Evolutionary conservation across 495 filamentous ascomycete species (phyloP), one percentile per base, ranked within the genome.

Genomic region (Lentithecium fluviatile): DNA sequence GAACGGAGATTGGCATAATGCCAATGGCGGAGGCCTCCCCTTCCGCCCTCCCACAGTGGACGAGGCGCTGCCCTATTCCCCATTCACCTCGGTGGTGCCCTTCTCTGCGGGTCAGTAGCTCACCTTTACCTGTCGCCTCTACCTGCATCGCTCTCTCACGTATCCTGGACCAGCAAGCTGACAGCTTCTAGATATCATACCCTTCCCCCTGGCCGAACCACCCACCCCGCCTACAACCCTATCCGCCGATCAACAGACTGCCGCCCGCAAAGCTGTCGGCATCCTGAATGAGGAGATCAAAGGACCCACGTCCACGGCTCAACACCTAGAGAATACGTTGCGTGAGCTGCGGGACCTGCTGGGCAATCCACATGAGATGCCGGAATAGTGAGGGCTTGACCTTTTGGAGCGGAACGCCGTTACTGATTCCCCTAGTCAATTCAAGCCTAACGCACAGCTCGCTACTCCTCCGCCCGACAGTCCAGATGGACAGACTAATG

Each of bases 21-120:
- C 40, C 58, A 65, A 68, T 62, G 66, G 55, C 10, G 29, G 46
- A 11, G 29, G 20, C 11, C 48, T 65, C n/a, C 66, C 66, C 10
- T 62, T 69, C 21, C 75, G 80, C 48, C 76, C 83, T 20, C 76
- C 85, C 43, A 81, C 74, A 40, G 85, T 97, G 12, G 84, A 89
- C 56, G 89, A 97, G 69, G 93, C 93, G 10, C 77, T 99, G 43
- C 90, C 90, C 36, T 96, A 87, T 74, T 93, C 95, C 15, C 92
- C 94, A 2, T 86, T 97, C 72, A 90, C 89, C 21, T 95, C 90
- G 21, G 84, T 96, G 54, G 82, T 92, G 50, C 87, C 95, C 4
- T 95, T 97, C 74, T 85, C 85, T 60, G 79, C 93, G 60, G 86
- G 94, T 95, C 77, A 56, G 68, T 52, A 45, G 69, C 42, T 12